Conservation (phyloP, 2,329 filamentous ascomycete genomes). For the Graphium sp. region DNA sequence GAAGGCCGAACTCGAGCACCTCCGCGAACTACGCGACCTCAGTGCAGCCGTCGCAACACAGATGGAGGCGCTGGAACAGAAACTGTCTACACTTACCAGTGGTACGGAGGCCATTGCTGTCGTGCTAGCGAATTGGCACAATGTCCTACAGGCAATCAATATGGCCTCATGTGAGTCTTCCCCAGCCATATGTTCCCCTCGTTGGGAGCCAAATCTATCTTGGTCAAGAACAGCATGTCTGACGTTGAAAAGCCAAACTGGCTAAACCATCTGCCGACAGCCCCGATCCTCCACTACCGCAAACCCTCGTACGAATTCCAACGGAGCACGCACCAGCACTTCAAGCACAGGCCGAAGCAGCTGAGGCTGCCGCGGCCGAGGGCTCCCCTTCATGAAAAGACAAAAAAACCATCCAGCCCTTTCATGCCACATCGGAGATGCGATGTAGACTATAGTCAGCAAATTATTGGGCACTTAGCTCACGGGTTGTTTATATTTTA, state of each 20-base stretch:
- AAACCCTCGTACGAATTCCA: constrained; percentile 72
- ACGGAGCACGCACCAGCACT: constrained; percentile 57
- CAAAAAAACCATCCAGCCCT: no score
- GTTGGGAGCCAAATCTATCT: neutral
- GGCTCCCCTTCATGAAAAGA: constrained; percentile 10
- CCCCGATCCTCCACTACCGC: constrained; percentile 41
- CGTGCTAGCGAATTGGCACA: constrained; percentile 80
- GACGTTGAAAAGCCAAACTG: constrained; percentile 51
- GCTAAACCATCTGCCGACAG: constrained; percentile 37
- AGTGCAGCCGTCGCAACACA: constrained; percentile 64
- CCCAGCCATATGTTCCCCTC: no score
- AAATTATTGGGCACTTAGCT: no score
- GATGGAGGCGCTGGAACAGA: constrained; percentile 69
- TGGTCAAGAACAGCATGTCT: no score
- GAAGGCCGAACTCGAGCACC: constrained; percentile 63
- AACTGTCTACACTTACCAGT: constrained; percentile 59
- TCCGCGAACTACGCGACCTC: constrained; percentile 62
- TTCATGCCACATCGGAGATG: no score
- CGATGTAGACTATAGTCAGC: no score
- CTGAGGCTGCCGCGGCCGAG: constrained; percentile 24
- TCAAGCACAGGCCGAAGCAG: constrained; percentile 41
- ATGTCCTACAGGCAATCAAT: constrained; percentile 67
- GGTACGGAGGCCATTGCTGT: constrained; percentile 75
- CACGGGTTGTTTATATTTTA: no score
- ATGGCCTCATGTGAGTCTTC: constrained; percentile 60